Evolutionary conservation across 495 filamentous ascomycete species (phyloP), one percentile per base, ranked within the genome.

Genomic region (Chaetomium tenue): DNA sequence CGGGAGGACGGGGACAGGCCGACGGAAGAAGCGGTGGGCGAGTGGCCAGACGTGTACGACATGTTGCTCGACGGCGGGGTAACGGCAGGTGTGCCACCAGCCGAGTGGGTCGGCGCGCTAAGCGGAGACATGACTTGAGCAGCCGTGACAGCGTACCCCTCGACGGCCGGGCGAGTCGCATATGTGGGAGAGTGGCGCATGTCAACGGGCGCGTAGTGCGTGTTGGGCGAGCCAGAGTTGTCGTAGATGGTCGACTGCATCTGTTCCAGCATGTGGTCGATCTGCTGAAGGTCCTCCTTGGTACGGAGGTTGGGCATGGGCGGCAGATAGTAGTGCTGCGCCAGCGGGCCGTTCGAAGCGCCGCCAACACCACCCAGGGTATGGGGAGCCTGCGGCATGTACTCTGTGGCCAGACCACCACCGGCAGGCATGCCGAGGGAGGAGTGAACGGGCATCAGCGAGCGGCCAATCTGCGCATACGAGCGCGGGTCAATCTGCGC

Each of bases 201-300:
- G 73, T 83, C 83, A 65, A 86, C 69, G 16, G 76, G 70, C 16
- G 71, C 63, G 33, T 78, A 78, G 30, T 77, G 74, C 1, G 77
- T 70, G 56, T 56, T 75, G 22, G 75, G 69, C 71, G 77, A 73
- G 70, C 90, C 89, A 25, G 92, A 87, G 70, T 86, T 93, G 75
- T 97, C 93, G 73, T 97, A 98, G 30, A 97, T 89, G 9, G 93
- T 96, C 66, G 87, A 83, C 70, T 97, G 92, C 82, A 98, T 92
- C 76, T 97, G 91, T 75, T 96, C 91, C 44, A 99, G 82, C 78
- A 97, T 89, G 64, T 92, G 88, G 76, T 98, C 93, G 72, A 96
- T 90, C 72, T 93, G 88, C 71, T 92, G 81, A 26, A 99, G 80
- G 67, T 99, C 93, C 68, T 85, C 91, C 85, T 98, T 97, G 60